phyloP scores from a whole-genome alignment of 208 protist species.

The Acanthamoeba culbertsoni region DNA sequence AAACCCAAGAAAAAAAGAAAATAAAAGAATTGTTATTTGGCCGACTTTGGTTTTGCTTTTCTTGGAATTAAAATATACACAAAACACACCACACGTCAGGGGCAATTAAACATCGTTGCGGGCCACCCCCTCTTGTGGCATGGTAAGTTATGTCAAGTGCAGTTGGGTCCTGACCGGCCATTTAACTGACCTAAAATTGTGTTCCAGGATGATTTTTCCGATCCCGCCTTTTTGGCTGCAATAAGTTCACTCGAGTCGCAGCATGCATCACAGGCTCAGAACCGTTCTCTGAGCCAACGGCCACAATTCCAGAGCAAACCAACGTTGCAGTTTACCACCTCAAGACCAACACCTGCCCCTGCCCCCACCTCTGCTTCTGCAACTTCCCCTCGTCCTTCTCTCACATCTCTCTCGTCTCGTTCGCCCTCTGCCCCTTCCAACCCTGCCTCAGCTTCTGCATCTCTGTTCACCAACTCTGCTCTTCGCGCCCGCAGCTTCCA shows the following conservation, averaged over 20 bases:
- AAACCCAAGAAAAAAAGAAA: too few relatives aligned
- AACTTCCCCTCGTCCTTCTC: neutral
- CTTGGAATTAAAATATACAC: too few relatives aligned
- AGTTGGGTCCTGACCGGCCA: too few relatives aligned
- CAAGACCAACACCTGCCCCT: neutral
- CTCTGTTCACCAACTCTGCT: neutral
- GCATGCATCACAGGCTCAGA: neutral
- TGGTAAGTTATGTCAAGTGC: too few relatives aligned
- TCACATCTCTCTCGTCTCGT: neutral
- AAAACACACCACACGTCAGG: too few relatives aligned
- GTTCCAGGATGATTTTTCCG: neutral
- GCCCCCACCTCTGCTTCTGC: neutral
- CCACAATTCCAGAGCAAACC: neutral
- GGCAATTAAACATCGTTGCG: too few relatives aligned
- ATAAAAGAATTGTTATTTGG: too few relatives aligned
- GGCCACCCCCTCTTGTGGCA: too few relatives aligned
- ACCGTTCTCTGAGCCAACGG: neutral
- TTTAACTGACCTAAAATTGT: too few relatives aligned
- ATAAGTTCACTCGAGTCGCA: neutral
- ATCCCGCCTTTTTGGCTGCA: neutral
- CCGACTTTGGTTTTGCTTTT: too few relatives aligned
- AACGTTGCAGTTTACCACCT: neutral
- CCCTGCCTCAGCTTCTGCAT: neutral
- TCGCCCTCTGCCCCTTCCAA: neutral
- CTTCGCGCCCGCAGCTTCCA: neutral